Percentiles rank a stretch among this genome's conserved stretches.
These are phyloP conservation scores for Teunomyces gatunensis DNA, from an alignment of 805 yeast genomes.

Conservation along the genomic window DNA sequence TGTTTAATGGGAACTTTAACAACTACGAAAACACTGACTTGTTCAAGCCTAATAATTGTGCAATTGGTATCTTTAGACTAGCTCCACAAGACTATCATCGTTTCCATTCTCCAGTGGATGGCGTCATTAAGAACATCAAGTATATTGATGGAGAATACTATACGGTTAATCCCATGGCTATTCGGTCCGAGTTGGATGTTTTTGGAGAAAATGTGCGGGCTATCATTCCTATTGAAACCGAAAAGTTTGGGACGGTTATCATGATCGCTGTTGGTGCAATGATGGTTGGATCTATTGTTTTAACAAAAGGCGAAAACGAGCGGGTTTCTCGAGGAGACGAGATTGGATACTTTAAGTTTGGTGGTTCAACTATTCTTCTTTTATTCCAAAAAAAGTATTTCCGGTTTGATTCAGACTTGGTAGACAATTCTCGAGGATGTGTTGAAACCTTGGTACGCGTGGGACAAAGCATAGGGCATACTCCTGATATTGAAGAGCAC, in stretches of 20 bases:
- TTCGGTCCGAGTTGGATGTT: constrained; percentile 82
- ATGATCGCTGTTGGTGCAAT: constrained; percentile 91
- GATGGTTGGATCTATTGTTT: constrained; percentile 93
- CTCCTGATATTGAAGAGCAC: constrained; percentile 47
- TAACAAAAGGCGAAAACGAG: constrained; percentile 65
- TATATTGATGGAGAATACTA: constrained; percentile 86
- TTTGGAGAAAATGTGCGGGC: constrained; percentile 88
- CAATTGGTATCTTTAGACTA: constrained; percentile 76
- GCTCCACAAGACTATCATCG: constrained; percentile 98
- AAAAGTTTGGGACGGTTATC: constrained; percentile 73
- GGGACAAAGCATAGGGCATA: constrained; percentile 90
- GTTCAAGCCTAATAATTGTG: constrained; percentile 42
- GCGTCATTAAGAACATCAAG: constrained; percentile 61
- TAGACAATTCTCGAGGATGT: constrained; percentile 61
- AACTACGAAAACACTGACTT: constrained; percentile 39
- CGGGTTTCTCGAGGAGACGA: constrained; percentile 69
- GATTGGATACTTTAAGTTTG: constrained; percentile 92
- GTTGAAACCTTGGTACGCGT: constrained; percentile 84
- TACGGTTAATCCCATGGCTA: constrained; percentile 97
- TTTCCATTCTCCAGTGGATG: constrained; percentile 85
- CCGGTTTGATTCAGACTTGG: constrained; percentile 70
- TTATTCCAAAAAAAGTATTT: constrained; percentile 54
- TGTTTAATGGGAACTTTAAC: constrained; percentile 49
- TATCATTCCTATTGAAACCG: constrained; percentile 71
- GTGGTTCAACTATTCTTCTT: constrained; percentile 83